Evolutionary conservation across 2,329 filamentous ascomycete genomes (phyloP), one percentile per base, ranked within the genome.

Genomic region (Aspergillus ustus): DNA sequence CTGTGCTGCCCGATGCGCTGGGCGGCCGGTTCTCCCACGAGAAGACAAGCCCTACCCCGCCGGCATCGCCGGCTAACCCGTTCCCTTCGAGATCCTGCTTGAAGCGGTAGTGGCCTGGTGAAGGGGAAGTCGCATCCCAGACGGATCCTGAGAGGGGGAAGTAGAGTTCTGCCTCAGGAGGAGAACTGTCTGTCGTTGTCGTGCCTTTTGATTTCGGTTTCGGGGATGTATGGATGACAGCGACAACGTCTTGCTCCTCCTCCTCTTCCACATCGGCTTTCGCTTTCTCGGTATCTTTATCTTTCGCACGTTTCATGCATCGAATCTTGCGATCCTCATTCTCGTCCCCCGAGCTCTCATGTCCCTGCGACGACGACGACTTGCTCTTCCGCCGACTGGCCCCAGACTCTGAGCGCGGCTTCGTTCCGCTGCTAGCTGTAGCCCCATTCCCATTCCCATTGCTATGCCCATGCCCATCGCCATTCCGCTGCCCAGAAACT

Each of bases 1-100:
- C 45, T 17, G 52, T 20, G 25, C 31, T 20, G 25, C 31, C 15
- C 9, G 53, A 22, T 7, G 58, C 29, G 20, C 58, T 44, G 6
- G 63, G 60, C 13, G 57, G 55, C 13, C 62, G 53, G 13, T 53
- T 59, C 50, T 63, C 62, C 66, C 65, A 67, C 28, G 63, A 59
- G 4, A 66, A 28, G 3, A 56, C 48, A 1, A 61, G 4, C 1
- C 28, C 15, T 7, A 29, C 37, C 13, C 31, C 37, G 2, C 49
- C 20, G n/a, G n/a, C n/a, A n/a, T 19, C n/a, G 6, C 25, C 13
- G n/a, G 28, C 7, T 28, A 40, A 13, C 13, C 34, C 34, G 34
- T 55, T 40, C 17, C 19, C 19, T 13, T 34, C 25, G 22, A 20
- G 51, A 5, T 37, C 25, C 4, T 40, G 59, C 22, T 51, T 53